These are phyloP conservation scores for Penicillium sp. DNA, from an alignment of 2,329 filamentous ascomycete species.

Conservation along the genomic window DNA sequence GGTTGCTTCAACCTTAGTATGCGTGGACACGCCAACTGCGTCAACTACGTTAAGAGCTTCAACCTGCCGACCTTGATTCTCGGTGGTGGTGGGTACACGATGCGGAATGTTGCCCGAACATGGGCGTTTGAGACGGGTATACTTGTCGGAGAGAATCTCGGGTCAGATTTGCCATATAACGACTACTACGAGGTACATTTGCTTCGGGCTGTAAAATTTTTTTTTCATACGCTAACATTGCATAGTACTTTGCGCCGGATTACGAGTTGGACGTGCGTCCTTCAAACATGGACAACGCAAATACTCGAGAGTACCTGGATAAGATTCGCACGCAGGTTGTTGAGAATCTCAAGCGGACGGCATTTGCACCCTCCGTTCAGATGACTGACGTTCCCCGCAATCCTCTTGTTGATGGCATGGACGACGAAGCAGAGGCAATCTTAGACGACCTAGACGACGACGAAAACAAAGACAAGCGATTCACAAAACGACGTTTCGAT, in stretches of 20 bases:
- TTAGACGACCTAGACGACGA: conserved; percentile 79
- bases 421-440: conserved; percentile 68
- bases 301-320: conserved; percentile 70
- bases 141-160: conserved; percentile 81
- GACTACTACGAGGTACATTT: conserved; percentile 79
- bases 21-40: conserved; percentile 72
- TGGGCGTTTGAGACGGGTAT: conserved; percentile 75
- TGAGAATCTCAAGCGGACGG: conserved; percentile 68
- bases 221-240: conserved; percentile 29
- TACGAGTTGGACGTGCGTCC: conserved; percentile 72
- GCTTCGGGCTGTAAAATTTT: not conserved
- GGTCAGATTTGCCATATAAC: conserved; percentile 85
- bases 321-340: conserved; percentile 70
- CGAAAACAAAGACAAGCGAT: conserved; percentile 80
- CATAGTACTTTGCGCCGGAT: conserved; percentile 69
- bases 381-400: conserved; percentile 67
- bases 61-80: conserved; percentile 68
- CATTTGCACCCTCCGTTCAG: conserved; percentile 66
- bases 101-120: conserved; percentile 67
- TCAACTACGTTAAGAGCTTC: conserved; percentile 71
- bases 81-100: conserved; percentile 72
- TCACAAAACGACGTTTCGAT: conserved; percentile 82
- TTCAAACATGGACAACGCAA: conserved; percentile 75
- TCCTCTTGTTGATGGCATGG: conserved; percentile 59
- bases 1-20: conserved; percentile 75